These are phyloP conservation scores for Ceratocystis huliohia DNA, from an alignment of 2,329 filamentous ascomycete genomes.

Conservation along the genomic window DNA sequence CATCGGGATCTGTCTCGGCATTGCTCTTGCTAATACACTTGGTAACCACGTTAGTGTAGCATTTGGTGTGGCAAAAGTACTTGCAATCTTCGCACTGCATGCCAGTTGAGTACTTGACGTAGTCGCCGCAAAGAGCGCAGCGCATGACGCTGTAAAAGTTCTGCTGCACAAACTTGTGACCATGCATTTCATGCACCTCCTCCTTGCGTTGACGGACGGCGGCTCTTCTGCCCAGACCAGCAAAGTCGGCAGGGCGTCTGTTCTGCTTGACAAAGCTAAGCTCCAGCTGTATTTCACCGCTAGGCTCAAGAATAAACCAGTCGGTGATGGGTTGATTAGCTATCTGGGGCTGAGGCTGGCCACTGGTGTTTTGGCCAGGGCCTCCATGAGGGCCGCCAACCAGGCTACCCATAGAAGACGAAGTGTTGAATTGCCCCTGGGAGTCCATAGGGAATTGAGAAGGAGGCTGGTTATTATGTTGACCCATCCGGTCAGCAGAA, in stretches of 20 bases:
- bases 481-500: slow-evolving; percentile 87
- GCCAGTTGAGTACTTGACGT: slow-evolving; percentile 94
- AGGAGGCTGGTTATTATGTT: slow-evolving; percentile 34
- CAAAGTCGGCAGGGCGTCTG: slow-evolving; percentile 72
- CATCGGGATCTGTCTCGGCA: slow-evolving; percentile 92
- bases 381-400: slow-evolving; percentile 35
- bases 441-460: slow-evolving; percentile 48
- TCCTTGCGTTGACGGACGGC: slow-evolving; percentile 96
- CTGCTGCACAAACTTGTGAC: slow-evolving; percentile 96
- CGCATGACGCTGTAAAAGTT: slow-evolving; percentile 99
- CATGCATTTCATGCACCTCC: slow-evolving; percentile 95
- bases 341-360: slow-evolving; percentile 35
- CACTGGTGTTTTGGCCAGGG: slow-evolving; percentile 26
- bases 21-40: slow-evolving; percentile 99
- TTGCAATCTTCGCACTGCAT: slow-evolving; percentile 99
- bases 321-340: slow-evolving; percentile 61
- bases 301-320: slow-evolving; percentile 95
- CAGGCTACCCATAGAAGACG: slow-evolving; percentile 19
- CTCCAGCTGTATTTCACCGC: slow-evolving; percentile 80
- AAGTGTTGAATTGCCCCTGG: slow-evolving; percentile 27
- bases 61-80: slow-evolving; percentile 97
- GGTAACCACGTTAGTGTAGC: slow-evolving; percentile 89
- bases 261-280: slow-evolving; percentile 87
- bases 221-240: slow-evolving; percentile 86
- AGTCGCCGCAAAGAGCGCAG: slow-evolving; percentile 92